phyloP scores from a whole-genome alignment of 2,329 filamentous ascomycete species.

The Rhinocladiella similis region DNA sequence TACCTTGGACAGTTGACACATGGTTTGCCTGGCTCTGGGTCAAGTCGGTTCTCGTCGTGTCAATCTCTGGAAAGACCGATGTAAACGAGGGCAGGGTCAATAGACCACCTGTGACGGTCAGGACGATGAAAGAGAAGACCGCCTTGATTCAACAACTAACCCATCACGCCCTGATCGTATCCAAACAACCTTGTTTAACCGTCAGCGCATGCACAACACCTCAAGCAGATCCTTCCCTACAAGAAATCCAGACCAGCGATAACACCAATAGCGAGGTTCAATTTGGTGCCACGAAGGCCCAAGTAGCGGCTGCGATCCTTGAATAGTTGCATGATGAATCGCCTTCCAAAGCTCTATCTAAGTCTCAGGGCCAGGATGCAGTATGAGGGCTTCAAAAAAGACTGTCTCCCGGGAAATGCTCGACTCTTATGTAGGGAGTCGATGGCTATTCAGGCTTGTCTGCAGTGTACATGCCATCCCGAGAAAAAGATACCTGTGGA shows the following conservation, averaged over 20 bases:
- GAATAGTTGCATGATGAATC: slow-evolving; percentile 19
- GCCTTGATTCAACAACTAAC: neutral
- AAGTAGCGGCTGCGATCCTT: slow-evolving; percentile 47
- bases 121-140: too few relatives aligned
- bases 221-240: slow-evolving; percentile 33
- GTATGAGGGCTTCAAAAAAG: neutral
- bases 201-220: neutral
- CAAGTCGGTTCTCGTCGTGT: slow-evolving; percentile 38
- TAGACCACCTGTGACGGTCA: neutral
- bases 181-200: slow-evolving; percentile 2
- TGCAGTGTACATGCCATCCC: too few relatives aligned
- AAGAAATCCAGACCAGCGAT: slow-evolving; percentile 54
- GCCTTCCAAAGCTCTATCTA: too few relatives aligned
- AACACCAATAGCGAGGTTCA: slow-evolving; percentile 69
- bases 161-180: slow-evolving; percentile 6
- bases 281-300: slow-evolving; percentile 63
- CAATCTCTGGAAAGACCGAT: slow-evolving; percentile 33
- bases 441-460: neutral
- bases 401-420: neutral
- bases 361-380: too few relatives aligned
- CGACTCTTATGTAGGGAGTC: slow-evolving; percentile 2
- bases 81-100: neutral
- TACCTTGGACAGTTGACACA: slow-evolving; percentile 24
- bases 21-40: slow-evolving; percentile 25
- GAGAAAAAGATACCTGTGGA: too few relatives aligned